Evolutionary conservation across 495 filamentous ascomycete genomes (phyloP), one percentile per base, ranked within the genome.

Genomic region (Penicillium malachiteum): DNA sequence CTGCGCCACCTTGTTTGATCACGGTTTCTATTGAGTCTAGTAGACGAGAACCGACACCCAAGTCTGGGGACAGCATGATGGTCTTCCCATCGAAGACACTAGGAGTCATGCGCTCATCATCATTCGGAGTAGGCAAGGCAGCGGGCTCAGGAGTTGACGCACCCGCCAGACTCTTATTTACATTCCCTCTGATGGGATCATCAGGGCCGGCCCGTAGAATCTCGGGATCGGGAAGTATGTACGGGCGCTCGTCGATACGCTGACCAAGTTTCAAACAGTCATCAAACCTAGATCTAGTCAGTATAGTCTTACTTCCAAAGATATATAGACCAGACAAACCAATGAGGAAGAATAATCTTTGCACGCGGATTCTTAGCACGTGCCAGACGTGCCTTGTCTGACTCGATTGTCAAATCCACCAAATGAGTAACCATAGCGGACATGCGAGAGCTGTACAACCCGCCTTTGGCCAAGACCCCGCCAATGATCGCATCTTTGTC

Each of bases 271-370:
- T 91, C 34, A 99, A 81, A 68, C 94, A 99, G 65, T 96, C 93
- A 59, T 97, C 94, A 63, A 99, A 96, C 90, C 89, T 93, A 52
- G 16, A n/a, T 53, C 33, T 11, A 7, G 34, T 63, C 48, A 57
- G 39, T 43, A 14, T 37, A 17, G 2, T 37, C 31, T 30, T 12
- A 6, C 18, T 18, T 51, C 30, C 30, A 32, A 11, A 32, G 30
- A 2, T 18, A 1, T 18, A 17, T 52, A 5, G 12, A 17, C 43
- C 34, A 5, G 33, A 50, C 78, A 61, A 78, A 91, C 94, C 95
- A 97, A 66, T 99, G 95, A 31, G 95, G 95, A 47, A 97, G 77
- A n/a, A 98, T 89, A 52, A 95, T 87, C 68, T 90, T 92, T 71
- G 80, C 80, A 40, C 82, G 83, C 18, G 89, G 70, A 38, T 79